Conservation (phyloP, 495 filamentous ascomycete species). For the Beverwykella pulmonaria region DNA sequence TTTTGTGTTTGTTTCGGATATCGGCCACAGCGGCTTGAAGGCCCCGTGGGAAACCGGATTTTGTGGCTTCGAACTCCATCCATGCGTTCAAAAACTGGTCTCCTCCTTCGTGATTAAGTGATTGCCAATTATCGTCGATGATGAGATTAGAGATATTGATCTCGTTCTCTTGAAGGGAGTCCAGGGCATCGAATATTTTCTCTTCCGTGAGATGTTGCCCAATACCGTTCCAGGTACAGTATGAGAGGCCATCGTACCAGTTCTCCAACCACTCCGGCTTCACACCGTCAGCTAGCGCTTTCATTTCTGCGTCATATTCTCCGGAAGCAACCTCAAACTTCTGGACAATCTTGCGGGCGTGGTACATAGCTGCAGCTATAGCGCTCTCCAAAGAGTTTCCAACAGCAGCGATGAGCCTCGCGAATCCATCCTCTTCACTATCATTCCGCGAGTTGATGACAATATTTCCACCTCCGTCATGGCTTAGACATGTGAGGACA, state of each 20-base stretch:
- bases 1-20: conserved; percentile 70
- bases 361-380: conserved; percentile 80
- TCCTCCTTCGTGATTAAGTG: conserved; percentile 55
- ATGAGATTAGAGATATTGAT: conserved; percentile 57
- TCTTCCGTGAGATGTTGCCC: conserved; percentile 80
- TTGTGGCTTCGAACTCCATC: conserved; percentile 81
- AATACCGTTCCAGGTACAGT: conserved; percentile 92
- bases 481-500: conserved; percentile 70
- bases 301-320: conserved; percentile 43
- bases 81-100: conserved; percentile 58
- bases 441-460: conserved; percentile 75
- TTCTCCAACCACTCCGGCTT: conserved; percentile 76
- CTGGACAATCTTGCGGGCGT: conserved; percentile 71
- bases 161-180: conserved; percentile 66
- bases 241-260: conserved; percentile 84
- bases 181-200: conserved; percentile 74
- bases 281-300: conserved; percentile 53
- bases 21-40: conserved; percentile 66
- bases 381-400: conserved; percentile 76
- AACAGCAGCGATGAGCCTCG: conserved; percentile 69
- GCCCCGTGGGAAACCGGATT: conserved; percentile 76
- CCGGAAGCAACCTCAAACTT: conserved; percentile 34
- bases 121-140: conserved; percentile 88
- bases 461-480: conserved; percentile 66
- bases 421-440: conserved; percentile 53